Conservation (phyloP, 805 yeast species). For the Ogataea parapolymorpha region DNA sequence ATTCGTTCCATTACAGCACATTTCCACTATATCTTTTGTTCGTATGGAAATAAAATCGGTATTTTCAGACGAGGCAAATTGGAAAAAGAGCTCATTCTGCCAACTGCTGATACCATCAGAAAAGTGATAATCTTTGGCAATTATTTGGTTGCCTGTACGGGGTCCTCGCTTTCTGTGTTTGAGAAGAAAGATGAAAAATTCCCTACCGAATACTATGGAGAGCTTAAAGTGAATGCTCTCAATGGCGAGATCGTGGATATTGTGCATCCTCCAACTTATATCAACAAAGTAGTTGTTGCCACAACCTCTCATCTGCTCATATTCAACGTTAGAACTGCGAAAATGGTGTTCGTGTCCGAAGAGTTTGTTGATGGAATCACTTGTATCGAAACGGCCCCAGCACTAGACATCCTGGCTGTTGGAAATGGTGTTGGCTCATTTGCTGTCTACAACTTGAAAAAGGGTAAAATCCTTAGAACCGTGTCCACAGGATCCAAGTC, state of each 20-base stretch:
- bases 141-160: slow-evolving; percentile 58
- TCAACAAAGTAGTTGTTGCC: slow-evolving; percentile 86
- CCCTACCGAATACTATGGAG: slow-evolving; percentile 66
- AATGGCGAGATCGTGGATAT: slow-evolving; percentile 71
- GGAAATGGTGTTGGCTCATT: slow-evolving; percentile 72
- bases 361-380: slow-evolving; percentile 59
- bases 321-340: slow-evolving; percentile 75
- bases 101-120: slow-evolving; percentile 37
- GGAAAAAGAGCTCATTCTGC: slow-evolving; percentile 38
- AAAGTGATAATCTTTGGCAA: slow-evolving; percentile 72
- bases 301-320: slow-evolving; percentile 61
- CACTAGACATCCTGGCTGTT: slow-evolving; percentile 74
- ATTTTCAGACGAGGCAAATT: slow-evolving; percentile 79
- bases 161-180: slow-evolving; percentile 28
- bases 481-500: slow-evolving; percentile 41
- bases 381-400: slow-evolving; percentile 81
- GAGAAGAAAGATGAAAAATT: slow-evolving; percentile 38
- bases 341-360: slow-evolving; percentile 48
- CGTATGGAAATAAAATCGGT: slow-evolving; percentile 68
- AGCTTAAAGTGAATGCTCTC: slow-evolving; percentile 52
- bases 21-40: slow-evolving; percentile 79
- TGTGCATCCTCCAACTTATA: slow-evolving; percentile 84
- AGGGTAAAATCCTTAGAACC: slow-evolving; percentile 55
- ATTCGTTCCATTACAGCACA: slow-evolving; percentile 76
- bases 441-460: slow-evolving; percentile 61